Evolutionary conservation across 306 rosid species (phyloP).

Genomic region (Datisca glomerata): DNA sequence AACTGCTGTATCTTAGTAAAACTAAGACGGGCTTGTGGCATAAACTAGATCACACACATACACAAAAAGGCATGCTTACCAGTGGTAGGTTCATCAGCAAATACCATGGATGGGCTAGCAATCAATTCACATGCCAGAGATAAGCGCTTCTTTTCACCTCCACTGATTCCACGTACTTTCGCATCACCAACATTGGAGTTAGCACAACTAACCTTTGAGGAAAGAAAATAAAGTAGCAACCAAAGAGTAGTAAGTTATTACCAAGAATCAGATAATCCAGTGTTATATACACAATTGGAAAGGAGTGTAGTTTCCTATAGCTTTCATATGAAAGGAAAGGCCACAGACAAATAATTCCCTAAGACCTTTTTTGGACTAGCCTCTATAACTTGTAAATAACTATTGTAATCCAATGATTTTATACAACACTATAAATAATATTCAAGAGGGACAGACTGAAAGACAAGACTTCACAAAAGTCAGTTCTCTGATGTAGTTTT

Average conservation of each 20-base stretch:
- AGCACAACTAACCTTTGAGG: slow-evolving; percentile 78
- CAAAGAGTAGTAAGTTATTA: slow-evolving; percentile 8
- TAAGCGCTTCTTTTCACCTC: slow-evolving; percentile 91
- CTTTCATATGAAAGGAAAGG: too few relatives aligned
- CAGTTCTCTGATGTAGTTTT: too few relatives aligned
- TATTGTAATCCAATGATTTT: too few relatives aligned
- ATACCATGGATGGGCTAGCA: slow-evolving; percentile 84
- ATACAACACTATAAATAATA: not conserved
- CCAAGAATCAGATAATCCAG: too few relatives aligned
- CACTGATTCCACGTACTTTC: slow-evolving; percentile 82
- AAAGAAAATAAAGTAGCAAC: slow-evolving; percentile 14
- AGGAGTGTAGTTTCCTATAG: too few relatives aligned
- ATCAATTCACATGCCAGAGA: slow-evolving; percentile 87
- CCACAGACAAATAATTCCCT: too few relatives aligned
- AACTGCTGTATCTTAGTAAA: too few relatives aligned
- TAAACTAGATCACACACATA: not conserved
- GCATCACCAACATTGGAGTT: slow-evolving; percentile 80
- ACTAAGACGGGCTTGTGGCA: not conserved
- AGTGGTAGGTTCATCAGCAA: slow-evolving; percentile 95
- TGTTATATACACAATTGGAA: too few relatives aligned
- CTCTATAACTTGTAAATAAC: too few relatives aligned
- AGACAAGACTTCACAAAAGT: not conserved
- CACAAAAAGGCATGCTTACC: slow-evolving; percentile 36
- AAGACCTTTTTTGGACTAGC: too few relatives aligned
- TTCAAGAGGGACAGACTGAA: not conserved